These are phyloP conservation scores for Senecio squalidus DNA, from an alignment of 140 eudicot genomes.

Conservation along the genomic window DNA sequence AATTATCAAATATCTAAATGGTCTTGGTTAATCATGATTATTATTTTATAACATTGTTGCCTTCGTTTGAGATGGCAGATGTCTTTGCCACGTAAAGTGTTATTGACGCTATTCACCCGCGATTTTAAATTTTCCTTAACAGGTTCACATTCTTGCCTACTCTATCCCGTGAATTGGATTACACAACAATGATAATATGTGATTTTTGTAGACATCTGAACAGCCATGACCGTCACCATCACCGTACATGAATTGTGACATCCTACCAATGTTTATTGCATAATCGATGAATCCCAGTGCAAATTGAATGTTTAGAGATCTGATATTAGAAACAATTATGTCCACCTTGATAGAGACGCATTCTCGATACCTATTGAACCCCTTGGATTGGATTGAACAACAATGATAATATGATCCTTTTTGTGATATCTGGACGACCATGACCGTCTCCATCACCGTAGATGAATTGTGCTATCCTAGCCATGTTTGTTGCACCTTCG, in stretches of 20 bases:
- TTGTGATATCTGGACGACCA: neutral
- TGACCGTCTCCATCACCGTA: neutral
- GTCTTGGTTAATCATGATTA: neutral
- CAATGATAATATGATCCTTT: neutral
- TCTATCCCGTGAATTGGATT: neutral
- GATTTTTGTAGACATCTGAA: neutral
- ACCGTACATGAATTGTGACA: neutral
- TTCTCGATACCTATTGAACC: neutral
- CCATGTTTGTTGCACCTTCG: conserved; percentile 1
- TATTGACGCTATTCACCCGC: too few relatives aligned
- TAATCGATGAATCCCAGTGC: neutral
- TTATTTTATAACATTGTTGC: too few relatives aligned
- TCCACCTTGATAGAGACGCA: neutral
- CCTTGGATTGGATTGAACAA: neutral
- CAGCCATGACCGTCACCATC: neutral
- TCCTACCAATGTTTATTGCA: neutral
- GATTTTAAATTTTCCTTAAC: too few relatives aligned
- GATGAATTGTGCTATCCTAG: neutral
- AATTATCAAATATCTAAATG: conserved; percentile 2
- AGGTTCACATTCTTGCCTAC: neutral
- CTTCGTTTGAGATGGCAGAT: too few relatives aligned
- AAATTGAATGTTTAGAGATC: too few relatives aligned
- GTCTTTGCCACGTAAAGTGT: too few relatives aligned
- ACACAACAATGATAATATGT: neutral
- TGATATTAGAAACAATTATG: too few relatives aligned